Conservation (phyloP, 495 filamentous ascomycete genomes). For the Podospora australis region DNA sequence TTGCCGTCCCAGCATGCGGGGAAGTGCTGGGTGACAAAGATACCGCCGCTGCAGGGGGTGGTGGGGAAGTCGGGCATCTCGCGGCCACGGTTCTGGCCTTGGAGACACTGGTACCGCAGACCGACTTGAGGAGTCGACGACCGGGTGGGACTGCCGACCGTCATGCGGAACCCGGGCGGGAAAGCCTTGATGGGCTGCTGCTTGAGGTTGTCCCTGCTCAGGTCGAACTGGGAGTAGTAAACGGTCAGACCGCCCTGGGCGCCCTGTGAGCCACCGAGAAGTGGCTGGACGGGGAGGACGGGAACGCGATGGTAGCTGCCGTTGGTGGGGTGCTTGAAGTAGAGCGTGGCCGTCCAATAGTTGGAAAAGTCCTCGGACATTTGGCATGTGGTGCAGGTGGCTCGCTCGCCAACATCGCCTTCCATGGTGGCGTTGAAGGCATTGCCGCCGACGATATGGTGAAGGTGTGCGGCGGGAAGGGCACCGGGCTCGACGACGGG, state of each 20-base stretch:
- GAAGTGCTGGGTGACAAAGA: constrained; percentile 46
- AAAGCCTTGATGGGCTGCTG: constrained; percentile 35
- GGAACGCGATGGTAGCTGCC: constrained; percentile 39
- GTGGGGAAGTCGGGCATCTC: constrained; percentile 40
- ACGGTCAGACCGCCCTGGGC: constrained; percentile 39
- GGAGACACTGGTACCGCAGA: constrained; percentile 40
- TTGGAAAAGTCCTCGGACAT: constrained; percentile 24
- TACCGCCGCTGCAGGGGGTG: constrained; percentile 37
- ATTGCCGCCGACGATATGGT: constrained; percentile 46
- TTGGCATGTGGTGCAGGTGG: constrained; percentile 25
- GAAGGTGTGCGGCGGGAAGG: constrained; percentile 38
- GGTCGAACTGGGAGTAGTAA: constrained; percentile 40
- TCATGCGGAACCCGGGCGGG: constrained; percentile 47
- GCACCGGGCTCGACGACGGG: constrained; percentile 37
- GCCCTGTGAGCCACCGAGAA: constrained; percentile 36
- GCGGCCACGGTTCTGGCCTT: constrained; percentile 27
- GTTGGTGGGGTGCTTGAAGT: constrained; percentile 43
- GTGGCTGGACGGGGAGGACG: constrained; percentile 31
- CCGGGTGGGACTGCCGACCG: constrained; percentile 39
- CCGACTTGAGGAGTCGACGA: constrained; percentile 30
- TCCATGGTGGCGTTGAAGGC: constrained; percentile 45
- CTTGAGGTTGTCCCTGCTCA: constrained; percentile 27
- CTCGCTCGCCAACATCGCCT: constrained; percentile 39
- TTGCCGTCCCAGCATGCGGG: constrained; percentile 52
- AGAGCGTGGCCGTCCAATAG: constrained; percentile 41